These are phyloP conservation scores for Aspergillus bombycis DNA, from an alignment of 2,329 filamentous ascomycete genomes.

Conservation along the genomic window DNA sequence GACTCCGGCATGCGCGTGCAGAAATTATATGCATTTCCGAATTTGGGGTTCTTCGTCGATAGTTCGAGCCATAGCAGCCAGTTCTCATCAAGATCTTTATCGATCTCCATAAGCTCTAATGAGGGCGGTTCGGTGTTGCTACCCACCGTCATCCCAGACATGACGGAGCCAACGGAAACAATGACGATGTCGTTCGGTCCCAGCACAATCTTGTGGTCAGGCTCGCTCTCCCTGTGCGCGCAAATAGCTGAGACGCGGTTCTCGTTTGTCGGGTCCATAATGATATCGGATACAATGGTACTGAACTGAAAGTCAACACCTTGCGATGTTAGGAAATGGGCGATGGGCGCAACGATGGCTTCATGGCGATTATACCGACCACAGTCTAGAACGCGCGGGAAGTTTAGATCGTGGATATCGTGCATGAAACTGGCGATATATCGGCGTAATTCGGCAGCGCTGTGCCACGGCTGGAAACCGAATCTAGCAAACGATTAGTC, in stretches of 20 bases:
- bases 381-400: conserved; percentile 22
- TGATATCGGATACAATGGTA: conserved; percentile 30
- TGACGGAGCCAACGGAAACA: conserved; percentile 44
- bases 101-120: conserved; percentile 26
- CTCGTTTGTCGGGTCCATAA: conserved; percentile 16
- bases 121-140: conserved; percentile 35
- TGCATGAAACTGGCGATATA: conserved; percentile 26
- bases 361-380: conserved; percentile 31
- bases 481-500: conserved; percentile 19
- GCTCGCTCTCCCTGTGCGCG: conserved; percentile 21
- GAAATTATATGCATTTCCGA: conserved; percentile 48
- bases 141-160: conserved; percentile 39
- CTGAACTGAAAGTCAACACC: conserved; percentile 33
- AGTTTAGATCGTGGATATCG: conserved; percentile 24
- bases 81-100: conserved; percentile 40
- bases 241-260: conserved; percentile 31
- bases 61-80: conserved; percentile 49
- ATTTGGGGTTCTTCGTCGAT: conserved; percentile 37
- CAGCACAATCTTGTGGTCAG: conserved; percentile 26
- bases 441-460: conserved; percentile 32
- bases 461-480: conserved; percentile 33
- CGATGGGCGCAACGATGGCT: conserved; percentile 28
- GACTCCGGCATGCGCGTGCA: conserved; percentile 40
- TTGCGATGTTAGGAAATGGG: conserved; percentile 25
- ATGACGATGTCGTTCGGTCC: conserved; percentile 42